These are phyloP conservation scores for Fagus sylvatica DNA, from an alignment of 306 rosid species.

Conservation along the genomic window DNA sequence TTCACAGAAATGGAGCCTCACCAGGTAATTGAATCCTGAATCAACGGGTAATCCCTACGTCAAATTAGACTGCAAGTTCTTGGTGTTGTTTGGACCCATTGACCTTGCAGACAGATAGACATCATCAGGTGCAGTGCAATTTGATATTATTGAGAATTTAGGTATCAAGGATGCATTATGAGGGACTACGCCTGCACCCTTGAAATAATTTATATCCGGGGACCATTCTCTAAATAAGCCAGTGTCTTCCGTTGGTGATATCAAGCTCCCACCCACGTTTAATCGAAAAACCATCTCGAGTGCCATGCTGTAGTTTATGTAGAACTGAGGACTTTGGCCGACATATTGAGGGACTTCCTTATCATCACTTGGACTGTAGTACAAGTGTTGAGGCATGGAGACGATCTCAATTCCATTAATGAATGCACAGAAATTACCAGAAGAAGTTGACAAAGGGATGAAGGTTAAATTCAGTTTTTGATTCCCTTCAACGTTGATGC, in stretches of 20 bases:
- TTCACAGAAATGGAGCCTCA: background rate
- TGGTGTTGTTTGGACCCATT: fast-evolving
- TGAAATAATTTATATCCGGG: fast-evolving
- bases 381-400: fast-evolving
- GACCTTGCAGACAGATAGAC: fast-evolving
- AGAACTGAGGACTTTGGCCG: background rate
- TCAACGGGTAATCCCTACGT: fast-evolving
- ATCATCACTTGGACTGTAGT: no score
- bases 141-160: fast-evolving
- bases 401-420: background rate
- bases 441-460: background rate
- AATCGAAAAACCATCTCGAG: background rate
- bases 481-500: background rate
- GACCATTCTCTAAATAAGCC: background rate
- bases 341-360: background rate
- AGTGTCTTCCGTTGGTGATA: background rate
- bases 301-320: background rate
- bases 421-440: background rate
- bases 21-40: background rate
- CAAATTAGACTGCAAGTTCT: background rate
- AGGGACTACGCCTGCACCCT: fast-evolving
- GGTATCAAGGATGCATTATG: fast-evolving
- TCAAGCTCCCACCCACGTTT: background rate
- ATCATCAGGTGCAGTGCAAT: background rate
- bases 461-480: background rate